phyloP scores from a whole-genome alignment of 1,284 basidiomycete species.

The Heterobasidion occidentale region DNA sequence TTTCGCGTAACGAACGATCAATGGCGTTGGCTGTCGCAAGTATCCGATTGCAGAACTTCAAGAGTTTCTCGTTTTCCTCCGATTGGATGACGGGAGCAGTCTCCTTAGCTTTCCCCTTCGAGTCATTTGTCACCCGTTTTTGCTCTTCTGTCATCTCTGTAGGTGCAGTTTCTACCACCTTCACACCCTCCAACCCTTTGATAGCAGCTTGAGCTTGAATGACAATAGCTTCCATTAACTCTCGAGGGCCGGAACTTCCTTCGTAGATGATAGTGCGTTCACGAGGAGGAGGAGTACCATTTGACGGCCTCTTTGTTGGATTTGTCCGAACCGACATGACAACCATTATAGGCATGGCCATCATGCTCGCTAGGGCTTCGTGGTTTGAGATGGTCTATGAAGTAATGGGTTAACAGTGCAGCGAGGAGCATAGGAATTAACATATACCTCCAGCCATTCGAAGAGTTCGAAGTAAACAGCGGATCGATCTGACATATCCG shows the following conservation, averaged over 20 bases:
- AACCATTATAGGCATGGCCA: slow-evolving; percentile 94
- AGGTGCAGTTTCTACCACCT: slow-evolving; percentile 35
- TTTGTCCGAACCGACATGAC: slow-evolving; percentile 59
- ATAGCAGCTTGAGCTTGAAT: slow-evolving; percentile 85
- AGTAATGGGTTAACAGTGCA: slow-evolving; percentile 19
- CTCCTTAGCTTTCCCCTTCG: slow-evolving; percentile 56
- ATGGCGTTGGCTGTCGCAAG: slow-evolving; percentile 73
- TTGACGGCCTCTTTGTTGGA: slow-evolving; percentile 40
- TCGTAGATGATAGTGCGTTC: slow-evolving; percentile 82
- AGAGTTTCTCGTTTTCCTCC: slow-evolving; percentile 65
- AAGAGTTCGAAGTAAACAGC: slow-evolving; percentile 84
- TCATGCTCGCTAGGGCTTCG: slow-evolving; percentile 86
- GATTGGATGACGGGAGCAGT: slow-evolving; percentile 27
- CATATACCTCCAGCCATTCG: slow-evolving; percentile 80
- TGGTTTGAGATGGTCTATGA: slow-evolving; percentile 75
- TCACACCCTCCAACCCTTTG: slow-evolving; percentile 70
- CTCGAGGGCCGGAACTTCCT: slow-evolving; percentile 81
- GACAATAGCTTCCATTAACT: slow-evolving; percentile 81
- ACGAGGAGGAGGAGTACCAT: slow-evolving; percentile 41
- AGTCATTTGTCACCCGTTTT: slow-evolving; percentile 66
- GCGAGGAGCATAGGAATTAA: neutral
- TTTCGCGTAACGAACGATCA: slow-evolving; percentile 77
- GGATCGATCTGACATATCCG: slow-evolving; percentile 86
- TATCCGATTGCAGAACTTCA: slow-evolving; percentile 72
- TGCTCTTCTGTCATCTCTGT: slow-evolving; percentile 76